Percentiles rank a stretch among this genome's conserved stretches.
phyloP scores from a whole-genome alignment of 1,139 yeast genomes.

The Ogataea hybrid region DNA sequence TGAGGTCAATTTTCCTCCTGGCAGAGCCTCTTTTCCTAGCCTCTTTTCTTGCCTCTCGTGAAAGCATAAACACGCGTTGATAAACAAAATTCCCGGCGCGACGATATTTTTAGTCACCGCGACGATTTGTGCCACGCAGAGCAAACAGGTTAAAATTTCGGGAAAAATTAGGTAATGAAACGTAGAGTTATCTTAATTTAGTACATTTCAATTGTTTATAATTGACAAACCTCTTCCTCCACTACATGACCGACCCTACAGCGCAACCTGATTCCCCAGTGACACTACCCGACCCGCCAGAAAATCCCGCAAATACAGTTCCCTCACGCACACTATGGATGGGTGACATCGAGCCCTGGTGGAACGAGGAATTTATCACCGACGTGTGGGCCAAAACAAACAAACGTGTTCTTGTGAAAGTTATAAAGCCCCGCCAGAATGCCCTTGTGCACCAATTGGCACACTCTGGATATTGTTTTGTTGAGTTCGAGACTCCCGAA shows the following conservation, averaged over 20 bases:
- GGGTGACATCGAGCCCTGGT: conserved; percentile 90
- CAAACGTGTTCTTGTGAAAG: conserved; percentile 51
- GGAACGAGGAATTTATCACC: conserved; percentile 70
- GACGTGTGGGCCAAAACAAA: conserved; percentile 63
- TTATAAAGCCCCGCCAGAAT: conserved; percentile 49
- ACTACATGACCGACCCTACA: conserved; percentile 6
- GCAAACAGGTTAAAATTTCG: conserved; percentile 7
- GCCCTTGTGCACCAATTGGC: conserved; percentile 31
- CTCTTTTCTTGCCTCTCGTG: conserved; percentile 28
- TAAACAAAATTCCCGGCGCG: conserved; percentile 5
- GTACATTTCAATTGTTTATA: conserved; percentile 6
- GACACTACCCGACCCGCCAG: conserved; percentile 45
- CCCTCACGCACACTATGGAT: conserved; percentile 64
- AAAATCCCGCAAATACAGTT: conserved; percentile 38
- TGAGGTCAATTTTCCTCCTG: conserved; percentile 23
- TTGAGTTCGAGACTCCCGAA: conserved; percentile 67
- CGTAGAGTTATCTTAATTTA: not conserved
- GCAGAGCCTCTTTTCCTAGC: conserved; percentile 31
- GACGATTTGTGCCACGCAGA: conserved; percentile 7
- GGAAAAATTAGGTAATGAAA: not conserved
- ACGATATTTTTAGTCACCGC: conserved; percentile 1
- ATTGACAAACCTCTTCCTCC: not conserved
- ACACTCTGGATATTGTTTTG: conserved; percentile 82
- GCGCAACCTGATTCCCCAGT: conserved; percentile 6
- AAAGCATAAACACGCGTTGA: conserved; percentile 16